Conservation (phyloP, 2,329 filamentous ascomycete species). For the Sporothrix pseudoabietina region DNA sequence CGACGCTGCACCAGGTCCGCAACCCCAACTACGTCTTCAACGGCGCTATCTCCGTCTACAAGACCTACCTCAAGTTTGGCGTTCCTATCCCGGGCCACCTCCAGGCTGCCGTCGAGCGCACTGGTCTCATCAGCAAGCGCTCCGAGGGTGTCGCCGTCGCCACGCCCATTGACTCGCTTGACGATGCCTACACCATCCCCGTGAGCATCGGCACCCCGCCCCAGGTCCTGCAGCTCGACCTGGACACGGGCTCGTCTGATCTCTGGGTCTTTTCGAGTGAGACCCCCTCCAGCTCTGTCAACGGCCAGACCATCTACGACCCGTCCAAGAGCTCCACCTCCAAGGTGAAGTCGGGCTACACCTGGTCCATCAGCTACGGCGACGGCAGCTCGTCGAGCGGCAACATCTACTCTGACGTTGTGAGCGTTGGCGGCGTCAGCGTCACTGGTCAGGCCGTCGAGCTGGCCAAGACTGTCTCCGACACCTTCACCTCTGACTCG, state of each 20-base stretch:
- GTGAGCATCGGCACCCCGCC: constrained; percentile 47
- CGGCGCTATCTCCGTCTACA: constrained; percentile 43
- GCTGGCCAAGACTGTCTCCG: constrained; percentile 38
- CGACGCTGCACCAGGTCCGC: constrained; percentile 46
- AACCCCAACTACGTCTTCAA: constrained; percentile 44
- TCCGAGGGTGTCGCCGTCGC: constrained; percentile 41
- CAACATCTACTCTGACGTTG: constrained; percentile 41
- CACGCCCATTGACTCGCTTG: constrained; percentile 50
- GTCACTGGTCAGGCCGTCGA: constrained; percentile 41
- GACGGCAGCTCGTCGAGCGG: constrained; percentile 42
- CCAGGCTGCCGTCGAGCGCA: constrained; percentile 40
- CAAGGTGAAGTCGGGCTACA: constrained; percentile 37
- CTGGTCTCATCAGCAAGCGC: constrained; percentile 33
- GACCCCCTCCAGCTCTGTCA: constrained; percentile 35
- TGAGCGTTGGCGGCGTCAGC: constrained; percentile 40
- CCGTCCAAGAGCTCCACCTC: constrained; percentile 40
- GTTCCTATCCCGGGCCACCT: constrained; percentile 43
- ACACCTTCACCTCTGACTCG: constrained; percentile 37
- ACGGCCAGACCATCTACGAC: constrained; percentile 40
- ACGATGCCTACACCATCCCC: constrained; percentile 45
- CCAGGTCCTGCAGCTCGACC: constrained; percentile 39
- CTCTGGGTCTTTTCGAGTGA: constrained; percentile 44
- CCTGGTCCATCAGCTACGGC: constrained; percentile 42
- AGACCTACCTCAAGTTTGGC: constrained; percentile 47
- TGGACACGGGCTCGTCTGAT: constrained; percentile 43